A percentile compares a stretch with the other conserved stretches of the same genome.
These are phyloP conservation scores for Pleomassaria siparia DNA, from an alignment of 2,329 filamentous ascomycete genomes.

Conservation along the genomic window DNA sequence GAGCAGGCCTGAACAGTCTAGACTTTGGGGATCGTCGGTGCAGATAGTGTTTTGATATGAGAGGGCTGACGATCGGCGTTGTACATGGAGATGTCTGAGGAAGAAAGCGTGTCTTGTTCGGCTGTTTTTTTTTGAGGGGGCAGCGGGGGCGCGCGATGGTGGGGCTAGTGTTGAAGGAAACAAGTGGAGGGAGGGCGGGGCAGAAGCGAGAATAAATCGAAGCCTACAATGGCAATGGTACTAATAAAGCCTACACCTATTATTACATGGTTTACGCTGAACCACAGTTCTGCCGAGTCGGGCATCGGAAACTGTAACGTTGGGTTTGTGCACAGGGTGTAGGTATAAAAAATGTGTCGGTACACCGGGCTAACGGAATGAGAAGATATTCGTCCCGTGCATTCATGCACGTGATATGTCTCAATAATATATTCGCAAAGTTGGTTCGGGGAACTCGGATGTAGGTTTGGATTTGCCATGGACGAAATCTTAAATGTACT, in stretches of 20 bases:
- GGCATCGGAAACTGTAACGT: neutral
- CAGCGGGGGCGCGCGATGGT: neutral
- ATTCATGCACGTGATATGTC: too few relatives aligned
- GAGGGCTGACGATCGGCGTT: neutral
- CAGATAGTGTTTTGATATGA: neutral
- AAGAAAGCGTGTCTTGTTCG: neutral
- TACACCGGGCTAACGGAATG: too few relatives aligned
- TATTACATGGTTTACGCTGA: too few relatives aligned
- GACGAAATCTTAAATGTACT: too few relatives aligned
- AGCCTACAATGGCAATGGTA: neutral
- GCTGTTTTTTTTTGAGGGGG: neutral
- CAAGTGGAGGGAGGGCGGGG: neutral
- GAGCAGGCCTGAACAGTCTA: neutral
- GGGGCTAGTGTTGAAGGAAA: neutral
- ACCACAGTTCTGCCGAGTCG: neutral
- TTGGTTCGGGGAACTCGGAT: too few relatives aligned
- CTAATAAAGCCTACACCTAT: too few relatives aligned
- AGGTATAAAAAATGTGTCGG: too few relatives aligned
- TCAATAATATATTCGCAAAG: too few relatives aligned
- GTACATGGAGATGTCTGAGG: neutral
- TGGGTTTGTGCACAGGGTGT: too few relatives aligned
- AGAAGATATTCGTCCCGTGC: too few relatives aligned
- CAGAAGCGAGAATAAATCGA: neutral
- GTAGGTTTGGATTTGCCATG: too few relatives aligned
- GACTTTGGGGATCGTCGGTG: neutral